phyloP scores from a whole-genome alignment of 2,329 filamentous ascomycete genomes.

The Calonectria fujianensis region DNA sequence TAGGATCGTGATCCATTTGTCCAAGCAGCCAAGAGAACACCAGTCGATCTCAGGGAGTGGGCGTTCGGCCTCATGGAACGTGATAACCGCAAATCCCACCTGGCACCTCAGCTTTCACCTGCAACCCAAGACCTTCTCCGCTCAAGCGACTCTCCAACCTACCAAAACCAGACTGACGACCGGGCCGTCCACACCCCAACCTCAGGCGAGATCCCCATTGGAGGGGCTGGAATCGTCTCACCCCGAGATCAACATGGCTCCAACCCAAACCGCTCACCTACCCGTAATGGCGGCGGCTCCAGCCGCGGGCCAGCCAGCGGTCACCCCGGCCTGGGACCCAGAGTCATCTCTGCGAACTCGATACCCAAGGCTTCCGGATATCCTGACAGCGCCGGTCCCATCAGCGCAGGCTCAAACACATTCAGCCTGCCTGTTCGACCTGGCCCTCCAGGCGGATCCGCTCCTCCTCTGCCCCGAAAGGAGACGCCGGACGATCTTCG shows the following conservation, averaged over 20 bases:
- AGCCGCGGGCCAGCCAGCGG: constrained; percentile 63
- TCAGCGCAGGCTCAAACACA: constrained; percentile 68
- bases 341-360: constrained; percentile 72
- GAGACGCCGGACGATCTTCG: constrained; percentile 73
- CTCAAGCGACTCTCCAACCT: constrained; percentile 75
- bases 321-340: constrained; percentile 73
- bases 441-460: constrained; percentile 74
- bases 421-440: constrained; percentile 80
- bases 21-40: constrained; percentile 96
- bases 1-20: constrained; percentile 96
- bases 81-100: constrained; percentile 95
- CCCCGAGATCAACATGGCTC: constrained; percentile 70
- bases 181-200: constrained; percentile 76
- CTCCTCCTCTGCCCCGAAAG: constrained; percentile 76
- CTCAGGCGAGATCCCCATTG: constrained; percentile 83
- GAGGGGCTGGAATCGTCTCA: constrained; percentile 72
- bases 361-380: constrained; percentile 68
- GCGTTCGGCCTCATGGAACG: constrained; percentile 94
- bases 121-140: constrained; percentile 85
- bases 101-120: constrained; percentile 87
- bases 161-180: constrained; percentile 63
- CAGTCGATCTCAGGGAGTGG: constrained; percentile 95
- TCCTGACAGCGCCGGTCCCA: constrained; percentile 61
- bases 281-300: constrained; percentile 67
- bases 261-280: constrained; percentile 70